These are phyloP conservation scores for Thozetella sp. DNA, from an alignment of 495 filamentous ascomycete species.

Conservation along the genomic window DNA sequence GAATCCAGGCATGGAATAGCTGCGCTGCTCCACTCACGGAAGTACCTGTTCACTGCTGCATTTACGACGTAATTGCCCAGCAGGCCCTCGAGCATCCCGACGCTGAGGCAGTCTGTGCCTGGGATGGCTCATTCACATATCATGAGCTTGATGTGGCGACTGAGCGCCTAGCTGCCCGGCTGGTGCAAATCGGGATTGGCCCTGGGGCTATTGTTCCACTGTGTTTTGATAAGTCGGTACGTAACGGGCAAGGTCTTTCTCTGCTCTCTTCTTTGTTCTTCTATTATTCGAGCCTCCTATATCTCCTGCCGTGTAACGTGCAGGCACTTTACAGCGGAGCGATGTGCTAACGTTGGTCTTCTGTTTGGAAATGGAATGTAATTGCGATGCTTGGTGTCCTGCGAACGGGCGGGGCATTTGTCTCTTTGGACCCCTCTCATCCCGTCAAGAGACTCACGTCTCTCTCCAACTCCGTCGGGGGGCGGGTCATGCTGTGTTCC, in stretches of 20 bases:
- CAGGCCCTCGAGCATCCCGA: constrained; percentile 13
- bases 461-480: constrained; percentile 40
- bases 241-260: constrained; percentile 27
- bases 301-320: constrained; percentile 54
- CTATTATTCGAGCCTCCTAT: too few species aligned
- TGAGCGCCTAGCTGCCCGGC: constrained; percentile 40
- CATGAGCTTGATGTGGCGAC: constrained; percentile 46
- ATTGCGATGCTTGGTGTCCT: constrained; percentile 57
- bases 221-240: constrained; percentile 56
- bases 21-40: neutral
- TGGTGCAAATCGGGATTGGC: constrained; percentile 45
- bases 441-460: constrained; percentile 47
- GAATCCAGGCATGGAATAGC: constrained; percentile 17
- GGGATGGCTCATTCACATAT: constrained; percentile 60
- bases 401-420: constrained; percentile 59
- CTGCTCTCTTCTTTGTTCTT: constrained; percentile 9
- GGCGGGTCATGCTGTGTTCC: constrained; percentile 32
- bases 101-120: constrained; percentile 28
- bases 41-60: constrained; percentile 16
- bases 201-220: constrained; percentile 56
- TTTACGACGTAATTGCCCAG: constrained; percentile 25
- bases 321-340: neutral
- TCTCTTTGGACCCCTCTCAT: constrained; percentile 57
- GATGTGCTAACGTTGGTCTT: neutral
- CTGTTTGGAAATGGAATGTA: constrained; percentile 39